Conservation (phyloP, 768 basidiomycete species). For the Phylloporus arenicola region DNA sequence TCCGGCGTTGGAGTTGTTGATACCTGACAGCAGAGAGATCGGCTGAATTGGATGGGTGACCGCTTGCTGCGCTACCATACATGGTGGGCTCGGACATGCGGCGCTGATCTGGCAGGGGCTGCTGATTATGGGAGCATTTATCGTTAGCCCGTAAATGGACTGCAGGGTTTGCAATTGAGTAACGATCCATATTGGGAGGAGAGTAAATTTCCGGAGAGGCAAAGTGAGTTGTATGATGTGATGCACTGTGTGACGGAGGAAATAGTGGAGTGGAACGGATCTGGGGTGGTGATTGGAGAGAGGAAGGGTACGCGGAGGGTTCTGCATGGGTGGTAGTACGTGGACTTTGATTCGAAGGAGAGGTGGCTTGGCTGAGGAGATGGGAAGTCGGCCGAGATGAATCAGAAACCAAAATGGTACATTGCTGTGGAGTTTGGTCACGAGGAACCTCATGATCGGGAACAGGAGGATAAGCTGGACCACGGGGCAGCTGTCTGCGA, state of each 20-base stretch:
- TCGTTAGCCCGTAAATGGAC: constrained; percentile 38
- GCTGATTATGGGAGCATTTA: constrained; percentile 32
- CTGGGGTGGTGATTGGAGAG: constrained; percentile 44
- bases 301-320: constrained; percentile 23
- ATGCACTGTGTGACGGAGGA: constrained; percentile 38
- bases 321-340: neutral
- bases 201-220: constrained; percentile 38
- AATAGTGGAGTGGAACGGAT: constrained; percentile 34
- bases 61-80: constrained; percentile 39
- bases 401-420: constrained; percentile 12
- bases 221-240: constrained; percentile 43
- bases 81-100: constrained; percentile 66
- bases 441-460: constrained; percentile 21
- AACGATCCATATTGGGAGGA: constrained; percentile 38
- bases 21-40: constrained; percentile 32
- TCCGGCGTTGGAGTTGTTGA: constrained; percentile 41
- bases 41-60: constrained; percentile 29
- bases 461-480: neutral
- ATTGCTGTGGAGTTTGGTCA: constrained; percentile 23
- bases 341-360: constrained; percentile 3
- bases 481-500: neutral
- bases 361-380: neutral
- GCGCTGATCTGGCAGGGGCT: constrained; percentile 48
- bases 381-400: constrained; percentile 15
- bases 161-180: constrained; percentile 33